Evolutionary conservation across 352 stramenopile genomes (phyloP).

Genomic region (Saprolegnia diclina): DNA sequence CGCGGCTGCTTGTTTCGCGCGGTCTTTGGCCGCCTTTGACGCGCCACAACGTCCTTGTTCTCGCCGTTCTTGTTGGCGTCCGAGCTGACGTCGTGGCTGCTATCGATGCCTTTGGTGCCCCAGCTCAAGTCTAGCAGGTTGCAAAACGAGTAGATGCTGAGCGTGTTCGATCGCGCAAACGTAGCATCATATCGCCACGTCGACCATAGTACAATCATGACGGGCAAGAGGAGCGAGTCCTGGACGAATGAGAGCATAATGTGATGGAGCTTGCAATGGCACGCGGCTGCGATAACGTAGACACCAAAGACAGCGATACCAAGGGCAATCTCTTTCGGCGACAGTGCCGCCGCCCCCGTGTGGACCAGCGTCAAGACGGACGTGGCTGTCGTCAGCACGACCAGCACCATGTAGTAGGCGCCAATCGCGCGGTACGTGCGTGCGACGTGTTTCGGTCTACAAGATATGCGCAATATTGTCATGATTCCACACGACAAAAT

Average conservation of each 20-base stretch:
- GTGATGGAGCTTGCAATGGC: constrained; percentile 7
- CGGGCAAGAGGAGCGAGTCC: constrained; percentile 19
- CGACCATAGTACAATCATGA: constrained; percentile 22
- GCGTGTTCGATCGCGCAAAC: constrained; percentile 19
- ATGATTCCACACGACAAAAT: background rate
- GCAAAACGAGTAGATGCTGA: constrained; percentile 32
- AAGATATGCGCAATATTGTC: background rate
- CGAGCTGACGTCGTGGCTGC: background rate
- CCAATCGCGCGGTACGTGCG: background rate
- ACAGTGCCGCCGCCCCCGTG: background rate
- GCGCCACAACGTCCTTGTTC: background rate
- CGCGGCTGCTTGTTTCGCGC: background rate
- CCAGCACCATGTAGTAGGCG: background rate
- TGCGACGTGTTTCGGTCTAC: constrained; percentile 8
- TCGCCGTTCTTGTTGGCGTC: background rate
- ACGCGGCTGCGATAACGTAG: background rate
- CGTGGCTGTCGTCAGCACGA: background rate
- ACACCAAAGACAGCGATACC: constrained; percentile 5
- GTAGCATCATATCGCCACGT: background rate
- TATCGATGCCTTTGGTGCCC: constrained; percentile 25
- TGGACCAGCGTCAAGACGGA: background rate
- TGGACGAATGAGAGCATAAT: constrained; percentile 2
- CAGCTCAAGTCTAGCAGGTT: constrained; percentile 30
- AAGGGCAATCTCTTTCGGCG: background rate
- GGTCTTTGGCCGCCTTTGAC: background rate